Evolutionary conservation across 1,139 yeast genomes (phyloP).

Genomic region (Eremothecium sinecaudum): DNA sequence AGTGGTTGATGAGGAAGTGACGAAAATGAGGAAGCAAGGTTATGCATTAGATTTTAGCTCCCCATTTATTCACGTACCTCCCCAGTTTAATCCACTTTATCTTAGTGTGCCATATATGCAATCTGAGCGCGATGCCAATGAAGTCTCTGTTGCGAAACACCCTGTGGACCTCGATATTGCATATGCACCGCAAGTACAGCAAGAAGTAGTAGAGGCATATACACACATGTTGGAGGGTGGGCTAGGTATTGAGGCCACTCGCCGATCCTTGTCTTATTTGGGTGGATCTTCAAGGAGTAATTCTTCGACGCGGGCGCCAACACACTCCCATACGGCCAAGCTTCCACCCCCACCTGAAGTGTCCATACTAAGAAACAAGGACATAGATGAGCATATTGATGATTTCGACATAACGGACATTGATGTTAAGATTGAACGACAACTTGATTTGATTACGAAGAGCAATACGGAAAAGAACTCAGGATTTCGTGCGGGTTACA

Average conservation of each 20-base stretch:
- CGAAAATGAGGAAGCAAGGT: conserved; percentile 15
- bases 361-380: conserved; percentile 24
- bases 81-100: conserved; percentile 25
- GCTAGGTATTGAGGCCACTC: neutral
- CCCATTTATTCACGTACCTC: conserved; percentile 27
- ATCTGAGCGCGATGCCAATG: conserved; percentile 1
- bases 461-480: conserved; percentile 27
- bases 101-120: neutral
- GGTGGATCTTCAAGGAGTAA: conserved; percentile 1
- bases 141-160: neutral
- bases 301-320: conserved; percentile 10
- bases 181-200: conserved; percentile 5
- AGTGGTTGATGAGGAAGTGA: conserved; percentile 24
- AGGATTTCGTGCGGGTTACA: conserved; percentile 24
- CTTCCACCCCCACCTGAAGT: conserved; percentile 32
- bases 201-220: conserved; percentile 1
- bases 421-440: conserved; percentile 16
- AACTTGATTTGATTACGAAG: conserved; percentile 18
- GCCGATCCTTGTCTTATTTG: conserved; percentile 3
- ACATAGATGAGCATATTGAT: conserved; percentile 12
- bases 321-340: conserved; percentile 11
- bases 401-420: conserved; percentile 21
- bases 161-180: conserved; percentile 2
- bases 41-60: conserved; percentile 18
- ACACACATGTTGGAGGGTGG: neutral